Evolutionary conservation across 495 filamentous ascomycete genomes (phyloP), one percentile per base, ranked within the genome.

Genomic region (Haplographium delicatum): DNA sequence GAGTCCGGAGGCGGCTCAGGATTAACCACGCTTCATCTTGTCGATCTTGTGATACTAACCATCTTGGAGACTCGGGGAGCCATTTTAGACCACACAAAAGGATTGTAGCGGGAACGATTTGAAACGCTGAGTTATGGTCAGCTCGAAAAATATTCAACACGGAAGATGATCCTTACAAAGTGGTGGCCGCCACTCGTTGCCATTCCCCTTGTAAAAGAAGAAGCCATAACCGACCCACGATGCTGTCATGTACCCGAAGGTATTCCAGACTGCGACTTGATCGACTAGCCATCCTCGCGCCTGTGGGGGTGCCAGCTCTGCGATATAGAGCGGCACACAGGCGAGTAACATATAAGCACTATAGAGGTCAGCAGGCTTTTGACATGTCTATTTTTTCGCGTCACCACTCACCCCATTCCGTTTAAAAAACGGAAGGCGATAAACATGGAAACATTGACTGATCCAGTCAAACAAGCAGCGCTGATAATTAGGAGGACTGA

Each of bases 1-100:
- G n/a, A n/a, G n/a, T n/a, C n/a, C n/a, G n/a, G n/a, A n/a, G n/a
- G n/a, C n/a, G n/a, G n/a, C n/a, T n/a, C n/a, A n/a, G n/a, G n/a
- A n/a, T n/a, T n/a, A n/a, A n/a, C n/a, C n/a, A n/a, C n/a, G n/a
- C n/a, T 41, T 66, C 60, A n/a, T 65, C 65, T 15, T 34, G 28
- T 4, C 56, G 51, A 16, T 52, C 63, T 26, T 64, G 41, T 52
- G 54, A 50, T n/a, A 64, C 44, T 2, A 68, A 50, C 53, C 51
- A 68, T 13, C 62, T 40, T 3, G 64, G 61, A 26, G 25, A 40
- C 37, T 68, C 63, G 2, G 65, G 65, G 11, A 51, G 10, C 46
- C 46, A 49, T 11, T 24, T 15, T 16, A 49, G 23, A 13, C 23
- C 10, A 15, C 26, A 31, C 18, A 47, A 28, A 10, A 47, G 15